Evolutionary conservation across 2,329 filamentous ascomycete species (phyloP).

Genomic region (Botrytis fabae): DNA sequence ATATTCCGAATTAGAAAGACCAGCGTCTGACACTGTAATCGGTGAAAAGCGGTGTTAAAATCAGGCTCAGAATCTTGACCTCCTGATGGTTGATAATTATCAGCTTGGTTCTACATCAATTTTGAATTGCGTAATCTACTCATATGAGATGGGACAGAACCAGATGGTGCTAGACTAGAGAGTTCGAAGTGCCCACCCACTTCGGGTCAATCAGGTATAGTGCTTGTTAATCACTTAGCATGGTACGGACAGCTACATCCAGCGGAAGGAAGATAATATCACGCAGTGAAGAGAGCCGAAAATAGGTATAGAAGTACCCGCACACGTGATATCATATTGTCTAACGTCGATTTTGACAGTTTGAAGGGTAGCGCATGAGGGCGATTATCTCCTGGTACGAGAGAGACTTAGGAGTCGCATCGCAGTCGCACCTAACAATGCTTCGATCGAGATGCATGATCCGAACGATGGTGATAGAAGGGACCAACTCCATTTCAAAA

Average conservation of each 20-base stretch:
- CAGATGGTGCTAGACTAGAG: neutral
- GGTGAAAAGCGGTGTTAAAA: slow-evolving; percentile 12
- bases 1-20: neutral
- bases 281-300: slow-evolving; percentile 8
- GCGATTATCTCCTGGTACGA: slow-evolving; percentile 6
- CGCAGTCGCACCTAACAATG: neutral
- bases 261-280: slow-evolving; percentile 16
- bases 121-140: slow-evolving; percentile 11
- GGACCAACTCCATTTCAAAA: neutral
- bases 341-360: neutral
- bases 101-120: slow-evolving; percentile 13
- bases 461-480: neutral
- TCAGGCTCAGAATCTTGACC: slow-evolving; percentile 20
- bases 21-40: slow-evolving; percentile 12
- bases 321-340: slow-evolving; percentile 17
- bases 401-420: neutral
- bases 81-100: slow-evolving; percentile 12
- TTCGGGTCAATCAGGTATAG: neutral
- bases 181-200: neutral
- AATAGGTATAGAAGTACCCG: slow-evolving; percentile 12
- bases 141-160: neutral
- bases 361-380: neutral
- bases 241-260: slow-evolving; percentile 14
- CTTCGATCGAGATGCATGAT: slow-evolving; percentile 17
- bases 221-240: neutral